A percentile compares a stretch with the other conserved stretches of the same genome.
Conservation (phyloP, 2,329 filamentous ascomycete species). For the Trichoderma aggressivum region DNA sequence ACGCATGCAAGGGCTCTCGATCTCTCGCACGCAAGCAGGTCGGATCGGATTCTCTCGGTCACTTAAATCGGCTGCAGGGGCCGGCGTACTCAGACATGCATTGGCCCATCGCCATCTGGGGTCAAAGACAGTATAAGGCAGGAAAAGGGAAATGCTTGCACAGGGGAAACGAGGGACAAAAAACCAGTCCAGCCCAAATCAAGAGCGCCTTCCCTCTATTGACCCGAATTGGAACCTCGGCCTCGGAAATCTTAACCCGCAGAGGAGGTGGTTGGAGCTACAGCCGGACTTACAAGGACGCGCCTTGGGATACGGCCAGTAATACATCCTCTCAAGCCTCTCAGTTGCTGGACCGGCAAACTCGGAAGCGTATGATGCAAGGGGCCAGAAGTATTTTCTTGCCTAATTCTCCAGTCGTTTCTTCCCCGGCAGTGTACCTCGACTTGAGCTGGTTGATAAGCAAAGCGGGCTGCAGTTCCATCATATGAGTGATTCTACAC, state of each 20-base stretch:
- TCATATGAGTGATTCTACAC: not conserved
- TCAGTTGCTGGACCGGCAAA: not conserved
- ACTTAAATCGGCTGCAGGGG: not conserved
- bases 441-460: not conserved
- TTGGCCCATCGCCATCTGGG: not conserved
- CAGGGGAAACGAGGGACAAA: not conserved
- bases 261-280: not conserved
- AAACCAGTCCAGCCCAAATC: not conserved
- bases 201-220: not conserved
- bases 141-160: not conserved
- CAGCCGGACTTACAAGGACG: not conserved
- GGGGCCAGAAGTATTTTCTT: not conserved
- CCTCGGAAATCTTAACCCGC: not conserved
- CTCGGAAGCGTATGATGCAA: not conserved
- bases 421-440: not conserved
- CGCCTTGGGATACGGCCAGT: not conserved
- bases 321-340: not conserved
- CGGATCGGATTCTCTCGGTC: not conserved
- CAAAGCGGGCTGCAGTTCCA: not conserved
- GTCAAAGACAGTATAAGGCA: not conserved
- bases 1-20: not conserved
- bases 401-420: not conserved
- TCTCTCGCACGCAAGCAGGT: not conserved
- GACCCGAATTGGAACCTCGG: not conserved
- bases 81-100: constrained; percentile 2